Evolutionary conservation across 108 stramenopile species (phyloP), one percentile per base, ranked within the genome.

Genomic region (Asterionellopsis glacialis): DNA sequence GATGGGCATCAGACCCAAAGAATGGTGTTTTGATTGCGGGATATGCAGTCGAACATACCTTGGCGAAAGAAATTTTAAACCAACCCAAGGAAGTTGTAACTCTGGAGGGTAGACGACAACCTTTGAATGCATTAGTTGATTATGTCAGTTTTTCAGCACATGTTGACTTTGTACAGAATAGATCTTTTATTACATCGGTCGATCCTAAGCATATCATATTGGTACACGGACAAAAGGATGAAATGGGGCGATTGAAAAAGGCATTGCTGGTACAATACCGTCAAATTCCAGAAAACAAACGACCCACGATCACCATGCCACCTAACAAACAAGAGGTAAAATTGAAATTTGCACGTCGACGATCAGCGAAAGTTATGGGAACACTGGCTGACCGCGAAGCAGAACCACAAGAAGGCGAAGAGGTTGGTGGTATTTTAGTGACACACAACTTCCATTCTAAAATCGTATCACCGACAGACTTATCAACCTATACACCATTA

Each of bases 21-120:
- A 97, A 99, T 69, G 96, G 96, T 7, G 95, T 96, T 12, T 59
- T 99, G 48, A 93, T 99, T 65, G 96, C 99, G 1, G 99, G 99
- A 18, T 99, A 98, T 74, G 92, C 95, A 41, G 95, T 98, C 3
- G 98, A 98, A 45, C 95, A 98, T 61, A 99, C 99, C 0, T 68
- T 99, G 45, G 99, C 99, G 19, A 96, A 96, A 58, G 93, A 97
- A 61, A 88, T 99, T 42, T 83, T 94, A 74, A 74, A 70, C n/a
- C 82, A 91, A 47, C 96, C 98, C 24, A 92, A 95, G 54, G 98
- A 98, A 73, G 95, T 99, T 27, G 78, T 87, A 9, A 93, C 96
- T 1, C 63, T 97, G 74, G 95, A 97, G 60, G 97, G 97, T 22
- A 62, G 95, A 16, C 68, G 87, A 42, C 94, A 97, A 65, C 91